Conservation (phyloP, 2,329 filamentous ascomycete genomes). For the Aspergillus ustus region DNA sequence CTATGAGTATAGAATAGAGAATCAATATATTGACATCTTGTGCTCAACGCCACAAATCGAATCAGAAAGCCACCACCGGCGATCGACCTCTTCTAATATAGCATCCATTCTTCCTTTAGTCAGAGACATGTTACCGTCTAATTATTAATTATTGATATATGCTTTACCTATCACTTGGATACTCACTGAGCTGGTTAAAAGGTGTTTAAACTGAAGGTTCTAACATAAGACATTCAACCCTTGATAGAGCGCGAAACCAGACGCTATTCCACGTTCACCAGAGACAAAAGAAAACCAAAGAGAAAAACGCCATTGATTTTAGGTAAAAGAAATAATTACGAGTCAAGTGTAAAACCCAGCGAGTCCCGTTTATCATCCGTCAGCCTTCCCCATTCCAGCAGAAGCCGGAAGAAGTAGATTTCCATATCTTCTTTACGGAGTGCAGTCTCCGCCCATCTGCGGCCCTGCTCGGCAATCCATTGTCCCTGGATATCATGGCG, state of each 20-base stretch:
- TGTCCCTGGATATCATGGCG: constrained; percentile 59
- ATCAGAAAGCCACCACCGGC: too few species aligned
- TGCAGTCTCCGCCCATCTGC: constrained; percentile 66
- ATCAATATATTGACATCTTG: too few species aligned
- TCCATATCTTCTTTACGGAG: constrained; percentile 76
- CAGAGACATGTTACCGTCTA: too few species aligned
- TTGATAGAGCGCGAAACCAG: not conserved
- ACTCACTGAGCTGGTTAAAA: not conserved
- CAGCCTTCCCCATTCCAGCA: constrained; percentile 77
- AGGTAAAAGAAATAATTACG: constrained; percentile 1
- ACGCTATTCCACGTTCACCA: not conserved
- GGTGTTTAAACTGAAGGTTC: not conserved
- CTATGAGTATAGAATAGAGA: too few species aligned
- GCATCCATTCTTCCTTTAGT: too few species aligned
- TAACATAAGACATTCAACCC: not conserved
- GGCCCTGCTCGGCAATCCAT: constrained; percentile 69
- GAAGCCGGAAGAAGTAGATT: constrained; percentile 75
- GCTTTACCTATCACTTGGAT: too few species aligned
- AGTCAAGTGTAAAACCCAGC: constrained; percentile 45
- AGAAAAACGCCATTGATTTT: not conserved
- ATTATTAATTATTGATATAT: too few species aligned
- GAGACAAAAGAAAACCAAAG: not conserved
- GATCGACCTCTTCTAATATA: too few species aligned
- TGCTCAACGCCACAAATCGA: too few species aligned
- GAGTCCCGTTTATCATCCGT: constrained; percentile 64